These are phyloP conservation scores for Amanita inopinata DNA, from an alignment of 768 basidiomycete species.

Conservation along the genomic window DNA sequence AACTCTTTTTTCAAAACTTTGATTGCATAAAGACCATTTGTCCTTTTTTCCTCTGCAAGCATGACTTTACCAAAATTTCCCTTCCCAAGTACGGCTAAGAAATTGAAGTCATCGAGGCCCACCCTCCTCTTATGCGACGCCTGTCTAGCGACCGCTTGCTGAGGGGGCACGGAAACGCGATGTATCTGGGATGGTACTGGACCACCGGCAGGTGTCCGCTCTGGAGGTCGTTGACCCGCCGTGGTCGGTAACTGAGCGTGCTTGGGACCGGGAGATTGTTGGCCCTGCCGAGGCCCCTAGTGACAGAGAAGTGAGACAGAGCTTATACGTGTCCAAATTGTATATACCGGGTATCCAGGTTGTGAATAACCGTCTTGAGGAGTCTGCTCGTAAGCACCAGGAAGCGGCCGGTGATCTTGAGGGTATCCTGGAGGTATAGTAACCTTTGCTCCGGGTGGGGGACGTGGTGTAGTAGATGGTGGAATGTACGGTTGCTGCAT, in stretches of 20 bases:
- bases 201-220: constrained; percentile 12
- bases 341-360: constrained; percentile 28
- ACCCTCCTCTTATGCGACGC: constrained; percentile 69
- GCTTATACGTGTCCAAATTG: not conserved
- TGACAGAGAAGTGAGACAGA: not conserved
- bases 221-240: constrained; percentile 20
- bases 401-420: constrained; percentile 25
- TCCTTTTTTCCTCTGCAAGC: constrained; percentile 97
- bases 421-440: constrained; percentile 37
- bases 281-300: constrained; percentile 15
- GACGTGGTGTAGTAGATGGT: constrained; percentile 20
- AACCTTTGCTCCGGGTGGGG: constrained; percentile 32
- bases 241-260: constrained; percentile 24
- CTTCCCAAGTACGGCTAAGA: constrained; percentile 95
- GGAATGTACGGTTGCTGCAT: constrained; percentile 16
- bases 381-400: constrained; percentile 24
- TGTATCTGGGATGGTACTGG: constrained; percentile 17
- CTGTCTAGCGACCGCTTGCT: constrained; percentile 29
- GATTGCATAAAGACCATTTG: constrained; percentile 88
- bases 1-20: constrained; percentile 99
- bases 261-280: constrained; percentile 12
- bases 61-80: constrained; percentile 99
- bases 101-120: constrained; percentile 97
- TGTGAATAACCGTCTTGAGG: constrained; percentile 22
- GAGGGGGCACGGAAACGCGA: constrained; percentile 21